Evolutionary conservation across 345 rosid genomes (phyloP).

Genomic region (Leavenworthia alabamica): DNA sequence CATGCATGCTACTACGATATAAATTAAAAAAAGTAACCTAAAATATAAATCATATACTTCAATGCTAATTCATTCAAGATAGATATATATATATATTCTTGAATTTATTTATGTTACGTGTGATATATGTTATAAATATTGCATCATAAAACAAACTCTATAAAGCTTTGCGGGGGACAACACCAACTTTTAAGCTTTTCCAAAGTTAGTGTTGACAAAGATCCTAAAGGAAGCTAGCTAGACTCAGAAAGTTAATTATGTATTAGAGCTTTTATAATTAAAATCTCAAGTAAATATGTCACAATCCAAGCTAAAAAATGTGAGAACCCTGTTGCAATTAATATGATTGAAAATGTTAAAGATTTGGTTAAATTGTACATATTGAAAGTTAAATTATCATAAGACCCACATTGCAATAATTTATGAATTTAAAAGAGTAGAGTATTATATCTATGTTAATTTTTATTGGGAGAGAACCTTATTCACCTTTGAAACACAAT

Average conservation of each 20-base stretch:
- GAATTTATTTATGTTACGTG: neutral
- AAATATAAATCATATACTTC: neutral
- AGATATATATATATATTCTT: too few relatives aligned
- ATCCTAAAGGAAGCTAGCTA: slow-evolving; percentile 21
- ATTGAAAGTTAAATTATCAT: neutral
- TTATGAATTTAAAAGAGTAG: neutral
- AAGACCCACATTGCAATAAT: slow-evolving; percentile 10
- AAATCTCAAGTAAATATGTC: slow-evolving; percentile 1
- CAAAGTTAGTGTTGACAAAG: slow-evolving; percentile 26
- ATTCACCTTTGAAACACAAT: slow-evolving; percentile 17
- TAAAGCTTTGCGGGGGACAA: slow-evolving; percentile 20
- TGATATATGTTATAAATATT: too few relatives aligned
- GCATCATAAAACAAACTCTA: neutral
- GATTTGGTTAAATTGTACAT: neutral
- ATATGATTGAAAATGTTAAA: neutral
- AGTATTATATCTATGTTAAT: neutral
- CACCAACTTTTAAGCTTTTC: slow-evolving; percentile 17
- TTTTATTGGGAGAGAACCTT: slow-evolving; percentile 25
- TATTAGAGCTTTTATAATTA: too few relatives aligned
- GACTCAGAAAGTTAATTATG: slow-evolving; percentile 3
- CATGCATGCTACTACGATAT: neutral
- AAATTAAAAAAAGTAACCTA: neutral
- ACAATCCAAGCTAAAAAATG: too few relatives aligned
- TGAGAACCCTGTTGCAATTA: neutral
- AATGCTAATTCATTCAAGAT: neutral